Base-by-base conservation (phyloP, 2,329 filamentous ascomycete species). In the Beauveria medogensis region DNA sequence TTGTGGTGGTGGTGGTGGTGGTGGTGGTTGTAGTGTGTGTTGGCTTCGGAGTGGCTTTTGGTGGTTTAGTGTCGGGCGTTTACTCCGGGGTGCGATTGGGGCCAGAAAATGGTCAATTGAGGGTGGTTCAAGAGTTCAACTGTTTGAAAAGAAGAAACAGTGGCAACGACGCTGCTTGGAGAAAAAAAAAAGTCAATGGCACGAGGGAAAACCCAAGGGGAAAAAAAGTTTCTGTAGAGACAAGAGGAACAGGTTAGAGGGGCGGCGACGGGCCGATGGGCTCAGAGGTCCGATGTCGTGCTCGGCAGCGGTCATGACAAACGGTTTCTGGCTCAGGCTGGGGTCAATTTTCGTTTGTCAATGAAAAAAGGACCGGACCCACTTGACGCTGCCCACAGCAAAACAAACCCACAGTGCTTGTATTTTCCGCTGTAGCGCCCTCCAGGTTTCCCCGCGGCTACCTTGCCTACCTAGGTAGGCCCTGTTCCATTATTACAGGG, bases 221-320 rank as follows among this genome's bases (percentile, higher is more conserved):
- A 54, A 47, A 40, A 52, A 40, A 14, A 14, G 34, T 14, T 37
- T 37, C 34, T 14, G 12, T 2, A 37, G 12, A 37, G 34, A 37
- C 34, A 12, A 37, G 30, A 34, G 30, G 30, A 34, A 34, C 30
- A 34, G 34, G 12, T 30, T 41, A 43, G 46, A 55, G 34, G 58
- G 59, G 41, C 60, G 59, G 62, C 65, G 64, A 67, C 59, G 61
- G 63, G 46, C 63, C 63, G 63, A 62, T 44, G 50, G 57, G 51
- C 26, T 20, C 16, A 28, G 41, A 55, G 60, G 62, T 65, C 63
- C 65, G 64, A 67, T 67, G 65, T 67, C 66, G 65, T 66, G 65
- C 65, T 66, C 46, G 28, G 22, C 43, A 20, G 26, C 24, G 26
- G 41, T 41, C 57, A 59, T 59, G 57, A 59, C 57, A 59, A 59